Evolutionary conservation across 495 filamentous ascomycete genomes (phyloP), one percentile per base, ranked within the genome.

Genomic region (Hypoxylon lenormandii): DNA sequence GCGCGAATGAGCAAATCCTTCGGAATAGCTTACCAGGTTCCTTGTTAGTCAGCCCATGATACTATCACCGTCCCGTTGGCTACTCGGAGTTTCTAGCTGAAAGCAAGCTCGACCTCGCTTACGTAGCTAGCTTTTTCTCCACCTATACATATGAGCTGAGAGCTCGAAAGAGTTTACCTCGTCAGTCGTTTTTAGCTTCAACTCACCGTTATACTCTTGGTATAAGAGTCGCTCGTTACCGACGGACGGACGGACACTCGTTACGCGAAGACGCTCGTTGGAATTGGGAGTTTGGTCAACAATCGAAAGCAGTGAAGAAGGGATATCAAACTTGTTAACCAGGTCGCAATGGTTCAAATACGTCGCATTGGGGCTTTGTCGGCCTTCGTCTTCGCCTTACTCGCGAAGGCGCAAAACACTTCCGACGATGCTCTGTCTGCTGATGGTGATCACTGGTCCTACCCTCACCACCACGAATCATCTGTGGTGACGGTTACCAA

Each of bases 191-290:
- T 54, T 13, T 40, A 4, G 5, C 45, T 30, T 19, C 22, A 62
- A 49, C 28, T 63, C 52, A 5, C 46, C 38, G 52, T 23, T 52
- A 43, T 12, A 42, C 56, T 48, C 43, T 71, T 59, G 51, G 12
- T 45, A 57, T 26, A 71, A 54, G 57, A 60, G 58, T 63, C 68
- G 26, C 62, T 71, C 68, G 68, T 28, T 71, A 66, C 37, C 8
- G 36, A 65, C 55, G 52, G 62, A 71, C 48, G 47, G 48, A 69
- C 61, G 67, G 62, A 66, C 68, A 11, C 58, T 71, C 68, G 62
- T 53, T 71, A 66, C 57, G 22, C 13, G 19, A 63, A 54, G 51
- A 61, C 46, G 19, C 23, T 66, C 30, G 26, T 45, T 66, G 38
- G 52, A 18, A 54, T 50, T 48, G 15, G 28, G 33, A 37, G 22